These are phyloP conservation scores for Lyophyllum semitale DNA, from an alignment of 768 basidiomycete species.

Conservation along the genomic window DNA sequence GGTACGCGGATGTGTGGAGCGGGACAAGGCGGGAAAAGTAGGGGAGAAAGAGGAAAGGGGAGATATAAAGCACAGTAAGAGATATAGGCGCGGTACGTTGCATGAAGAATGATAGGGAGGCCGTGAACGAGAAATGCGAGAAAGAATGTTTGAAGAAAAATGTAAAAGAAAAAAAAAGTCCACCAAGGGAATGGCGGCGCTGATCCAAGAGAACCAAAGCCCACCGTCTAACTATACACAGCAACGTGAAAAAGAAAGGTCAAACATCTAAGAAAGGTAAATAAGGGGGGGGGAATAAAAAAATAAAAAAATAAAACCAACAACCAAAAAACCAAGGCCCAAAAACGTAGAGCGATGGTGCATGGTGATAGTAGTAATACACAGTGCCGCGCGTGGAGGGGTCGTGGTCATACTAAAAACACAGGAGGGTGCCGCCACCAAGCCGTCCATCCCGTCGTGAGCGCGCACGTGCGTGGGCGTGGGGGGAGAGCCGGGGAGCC, in stretches of 20 bases:
- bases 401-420: slow-evolving; percentile 4
- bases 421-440: not conserved
- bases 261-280: not conserved
- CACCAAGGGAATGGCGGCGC: not conserved
- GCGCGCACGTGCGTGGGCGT: not conserved
- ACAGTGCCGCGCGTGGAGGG: not conserved
- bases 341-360: not conserved
- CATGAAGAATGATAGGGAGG: not conserved
- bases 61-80: slow-evolving; percentile 1
- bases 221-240: not conserved
- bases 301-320: not conserved
- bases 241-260: not conserved
- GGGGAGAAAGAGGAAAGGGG: not conserved
- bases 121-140: not conserved
- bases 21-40: not conserved
- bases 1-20: not conserved
- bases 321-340: not conserved
- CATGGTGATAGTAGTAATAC: not conserved
- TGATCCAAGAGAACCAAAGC: not conserved
- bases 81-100: not conserved
- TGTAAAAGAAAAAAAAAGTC: no score
- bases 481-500: not conserved
- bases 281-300: not conserved
- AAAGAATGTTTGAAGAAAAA: not conserved
- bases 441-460: not conserved